phyloP scores from a whole-genome alignment of 257 asterid species.

The Nicotiana benthamiana region DNA sequence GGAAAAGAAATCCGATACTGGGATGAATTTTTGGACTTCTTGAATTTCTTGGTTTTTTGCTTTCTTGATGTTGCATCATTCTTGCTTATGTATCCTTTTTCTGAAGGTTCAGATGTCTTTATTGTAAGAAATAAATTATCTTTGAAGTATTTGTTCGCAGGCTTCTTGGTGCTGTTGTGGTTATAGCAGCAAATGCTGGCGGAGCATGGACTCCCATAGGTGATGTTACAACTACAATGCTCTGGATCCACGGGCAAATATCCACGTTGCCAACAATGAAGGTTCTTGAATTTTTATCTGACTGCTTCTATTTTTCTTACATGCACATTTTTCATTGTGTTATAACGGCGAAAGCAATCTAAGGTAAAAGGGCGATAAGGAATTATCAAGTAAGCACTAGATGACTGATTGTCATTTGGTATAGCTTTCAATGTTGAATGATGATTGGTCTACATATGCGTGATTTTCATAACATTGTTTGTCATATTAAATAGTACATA shows the following conservation, averaged over 20 bases:
- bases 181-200: constrained; percentile 97
- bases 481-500: not conserved
- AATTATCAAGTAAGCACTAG: not conserved
- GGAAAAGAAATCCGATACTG: too few species aligned
- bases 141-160: constrained; percentile 35
- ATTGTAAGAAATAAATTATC: not conserved
- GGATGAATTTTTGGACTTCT: too few species aligned
- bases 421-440: not conserved
- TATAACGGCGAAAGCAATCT: not conserved
- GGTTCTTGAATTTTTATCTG: constrained; percentile 35
- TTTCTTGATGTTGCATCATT: too few species aligned
- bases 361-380: not conserved
- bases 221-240: constrained; percentile 97
- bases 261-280: constrained; percentile 88
- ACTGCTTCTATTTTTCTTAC: not conserved
- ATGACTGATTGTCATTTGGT: not conserved
- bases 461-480: not conserved
- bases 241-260: constrained; percentile 98
- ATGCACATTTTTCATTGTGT: not conserved
- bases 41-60: too few species aligned
- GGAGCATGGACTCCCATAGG: constrained; percentile 99
- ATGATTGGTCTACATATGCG: not conserved
- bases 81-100: not conserved
- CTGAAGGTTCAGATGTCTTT: not conserved
- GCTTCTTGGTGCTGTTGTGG: constrained; percentile 92